Conservation (phyloP, 1,284 basidiomycete genomes). For the Pterula multifida region DNA sequence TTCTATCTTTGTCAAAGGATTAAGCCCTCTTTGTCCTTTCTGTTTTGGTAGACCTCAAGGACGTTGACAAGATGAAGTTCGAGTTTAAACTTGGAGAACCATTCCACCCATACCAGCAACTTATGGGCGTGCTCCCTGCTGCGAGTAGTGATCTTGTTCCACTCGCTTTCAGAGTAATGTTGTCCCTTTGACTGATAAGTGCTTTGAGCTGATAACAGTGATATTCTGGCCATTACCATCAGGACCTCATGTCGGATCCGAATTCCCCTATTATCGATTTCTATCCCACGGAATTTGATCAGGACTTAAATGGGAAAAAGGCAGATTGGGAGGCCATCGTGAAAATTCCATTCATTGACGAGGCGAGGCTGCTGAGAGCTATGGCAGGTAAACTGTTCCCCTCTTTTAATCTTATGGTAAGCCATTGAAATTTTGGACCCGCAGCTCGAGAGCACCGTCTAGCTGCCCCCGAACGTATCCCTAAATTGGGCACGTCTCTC, state of each 20-base stretch:
- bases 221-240: no score
- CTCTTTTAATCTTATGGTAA: conserved; percentile 1
- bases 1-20: background rate
- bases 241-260: conserved; percentile 85
- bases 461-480: conserved; percentile 36
- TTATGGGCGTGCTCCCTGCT: conserved; percentile 94
- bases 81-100: conserved; percentile 80
- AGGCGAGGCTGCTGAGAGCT: conserved; percentile 66
- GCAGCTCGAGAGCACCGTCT: conserved; percentile 68
- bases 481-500: conserved; percentile 55
- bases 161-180: conserved; percentile 61
- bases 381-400: conserved; percentile 55
- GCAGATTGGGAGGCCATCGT: conserved; percentile 98
- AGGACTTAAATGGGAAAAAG: conserved; percentile 97
- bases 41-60: conserved; percentile 52
- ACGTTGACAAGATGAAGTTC: conserved; percentile 74
- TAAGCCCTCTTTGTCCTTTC: conserved; percentile 2
- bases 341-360: conserved; percentile 97
- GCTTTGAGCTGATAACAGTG: conserved; percentile 6
- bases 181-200: conserved; percentile 3
- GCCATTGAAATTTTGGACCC: background rate
- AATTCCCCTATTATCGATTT: conserved; percentile 90
- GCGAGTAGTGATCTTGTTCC: conserved; percentile 88
- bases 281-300: conserved; percentile 86
- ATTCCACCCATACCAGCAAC: conserved; percentile 91